Evolutionary conservation across 495 filamentous ascomycete genomes (phyloP), one percentile per base, ranked within the genome.

Genomic region (Penicillium alfredii): DNA sequence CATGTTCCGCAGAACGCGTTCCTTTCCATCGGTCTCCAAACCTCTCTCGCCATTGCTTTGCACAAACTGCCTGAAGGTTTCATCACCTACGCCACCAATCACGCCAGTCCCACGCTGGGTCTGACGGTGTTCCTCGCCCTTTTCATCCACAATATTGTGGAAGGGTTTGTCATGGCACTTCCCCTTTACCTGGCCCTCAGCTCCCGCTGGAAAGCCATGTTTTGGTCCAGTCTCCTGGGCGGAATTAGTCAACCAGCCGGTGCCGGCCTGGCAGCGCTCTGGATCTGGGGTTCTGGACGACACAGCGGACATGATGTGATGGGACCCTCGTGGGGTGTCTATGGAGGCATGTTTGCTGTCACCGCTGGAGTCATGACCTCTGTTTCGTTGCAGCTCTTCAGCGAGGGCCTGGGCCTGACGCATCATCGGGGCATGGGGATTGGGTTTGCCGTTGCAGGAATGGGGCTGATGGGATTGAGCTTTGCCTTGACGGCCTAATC

Each of bases 51-150:
- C 27, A 97, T 98, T 51, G 87, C 92, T 6, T 66, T 98, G 1
- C 92, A 98, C 66, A 98, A 98, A 56, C 81, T 96, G 12, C 92
- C 93, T 3, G 92, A 98, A 62, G 92, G 92, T 17, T 97, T 98
- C 63, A 96, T 98, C 39, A 98, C 93, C 18, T 98, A 92, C 58
- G 90, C 92, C 6, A 96, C 92, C 8, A 98, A 97, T 60, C 93
- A 98, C 44, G 93, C 87, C 19, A 95, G 83, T 51, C 88, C 92
- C 0, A 66, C 69, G 1, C 79, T 98, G 2, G 92, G 93, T 8
- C 74, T 94, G 51, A 80, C 86, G 22, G 85, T 98, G 21, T 98
- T 98, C 67, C 72, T 97, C 47, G 92, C 92, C 1, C 75, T 98
- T 3, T 95, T 92, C 53, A 89, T 97, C 42, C 92, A 98, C 68